phyloP scores from a whole-genome alignment of 139 green algal species.

The Chlorella vulgaris region DNA sequence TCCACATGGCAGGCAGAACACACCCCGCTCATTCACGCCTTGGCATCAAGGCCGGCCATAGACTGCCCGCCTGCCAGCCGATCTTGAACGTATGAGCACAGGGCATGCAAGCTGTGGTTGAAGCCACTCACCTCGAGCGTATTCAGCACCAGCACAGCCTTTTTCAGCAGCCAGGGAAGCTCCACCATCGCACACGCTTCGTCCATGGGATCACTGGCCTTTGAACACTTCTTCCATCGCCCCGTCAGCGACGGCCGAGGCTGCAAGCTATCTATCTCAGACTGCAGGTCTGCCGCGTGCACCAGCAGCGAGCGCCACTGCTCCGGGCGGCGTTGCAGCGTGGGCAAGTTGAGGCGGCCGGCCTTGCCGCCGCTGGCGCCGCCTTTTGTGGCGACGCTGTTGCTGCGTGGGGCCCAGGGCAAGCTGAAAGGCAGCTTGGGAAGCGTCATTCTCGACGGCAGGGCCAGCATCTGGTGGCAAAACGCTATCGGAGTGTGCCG shows the following conservation, averaged over 20 bases:
- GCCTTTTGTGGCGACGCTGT: too few species aligned
- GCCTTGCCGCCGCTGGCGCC: neutral
- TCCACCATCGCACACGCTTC: conserved; percentile 52
- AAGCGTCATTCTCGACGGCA: neutral
- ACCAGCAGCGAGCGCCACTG: conserved; percentile 18
- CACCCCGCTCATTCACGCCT: too few species aligned
- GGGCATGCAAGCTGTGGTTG: too few species aligned
- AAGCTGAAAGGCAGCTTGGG: neutral
- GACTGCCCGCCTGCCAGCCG: too few species aligned
- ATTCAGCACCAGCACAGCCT: conserved; percentile 42
- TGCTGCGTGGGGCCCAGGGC: neutral
- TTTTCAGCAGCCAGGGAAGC: conserved; percentile 46
- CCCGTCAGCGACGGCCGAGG: neutral
- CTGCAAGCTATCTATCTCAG: conserved; percentile 3
- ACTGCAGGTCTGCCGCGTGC: conserved; percentile 19
- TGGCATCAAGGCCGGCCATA: too few species aligned
- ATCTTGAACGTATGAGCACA: too few species aligned
- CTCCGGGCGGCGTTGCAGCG: conserved; percentile 1
- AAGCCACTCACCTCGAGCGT: conserved; percentile 29
- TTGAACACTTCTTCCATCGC: neutral
- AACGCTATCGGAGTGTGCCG: too few species aligned
- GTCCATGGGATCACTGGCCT: conserved; percentile 27
- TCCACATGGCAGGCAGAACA: too few species aligned
- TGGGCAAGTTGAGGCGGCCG: conserved; percentile 7
- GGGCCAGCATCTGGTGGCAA: neutral